A percentile compares a stretch with the other conserved stretches of the same genome.
These are phyloP conservation scores for Nepenthes mirabilis DNA, from an alignment of 148 eudicot genomes.

Conservation along the genomic window DNA sequence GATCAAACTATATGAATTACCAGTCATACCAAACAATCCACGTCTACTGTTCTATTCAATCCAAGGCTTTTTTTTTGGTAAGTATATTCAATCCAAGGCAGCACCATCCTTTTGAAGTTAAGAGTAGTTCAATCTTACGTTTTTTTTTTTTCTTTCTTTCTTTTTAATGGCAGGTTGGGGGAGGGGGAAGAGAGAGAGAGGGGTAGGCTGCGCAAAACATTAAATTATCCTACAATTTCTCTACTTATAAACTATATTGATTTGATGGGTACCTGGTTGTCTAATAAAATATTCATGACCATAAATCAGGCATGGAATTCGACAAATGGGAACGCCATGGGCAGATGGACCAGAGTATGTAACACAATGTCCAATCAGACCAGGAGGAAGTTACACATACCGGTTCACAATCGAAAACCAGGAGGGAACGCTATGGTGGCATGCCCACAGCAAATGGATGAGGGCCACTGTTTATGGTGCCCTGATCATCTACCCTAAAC, in stretches of 20 bases:
- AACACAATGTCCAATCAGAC: conserved; percentile 80
- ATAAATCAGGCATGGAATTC: conserved; percentile 64
- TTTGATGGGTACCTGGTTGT: neutral
- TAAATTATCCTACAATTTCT: too few relatives aligned
- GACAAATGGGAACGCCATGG: conserved; percentile 85
- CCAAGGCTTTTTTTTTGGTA: too few relatives aligned
- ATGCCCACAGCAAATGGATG: conserved; percentile 86
- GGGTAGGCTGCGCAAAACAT: too few relatives aligned
- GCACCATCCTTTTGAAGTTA: too few relatives aligned
- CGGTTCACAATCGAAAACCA: conserved; percentile 58
- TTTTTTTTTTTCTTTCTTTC: too few relatives aligned
- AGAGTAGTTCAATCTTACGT: too few relatives aligned
- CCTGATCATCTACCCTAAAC: conserved; percentile 57
- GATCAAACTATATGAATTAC: neutral
- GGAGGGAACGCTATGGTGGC: conserved; percentile 97
- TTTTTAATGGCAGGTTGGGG: too few relatives aligned
- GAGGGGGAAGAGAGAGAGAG: too few relatives aligned
- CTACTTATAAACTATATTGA: too few relatives aligned
- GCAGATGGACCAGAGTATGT: conserved; percentile 88
- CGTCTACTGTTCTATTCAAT: neutral
- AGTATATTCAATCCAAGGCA: too few relatives aligned
- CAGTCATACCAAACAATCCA: neutral
- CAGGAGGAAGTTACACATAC: conserved; percentile 76
- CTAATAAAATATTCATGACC: neutral
- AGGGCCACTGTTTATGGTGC: conserved; percentile 91